Base-by-base conservation (phyloP, 352 stramenopile genomes). In the Peronosclerospora sorghi region DNA sequence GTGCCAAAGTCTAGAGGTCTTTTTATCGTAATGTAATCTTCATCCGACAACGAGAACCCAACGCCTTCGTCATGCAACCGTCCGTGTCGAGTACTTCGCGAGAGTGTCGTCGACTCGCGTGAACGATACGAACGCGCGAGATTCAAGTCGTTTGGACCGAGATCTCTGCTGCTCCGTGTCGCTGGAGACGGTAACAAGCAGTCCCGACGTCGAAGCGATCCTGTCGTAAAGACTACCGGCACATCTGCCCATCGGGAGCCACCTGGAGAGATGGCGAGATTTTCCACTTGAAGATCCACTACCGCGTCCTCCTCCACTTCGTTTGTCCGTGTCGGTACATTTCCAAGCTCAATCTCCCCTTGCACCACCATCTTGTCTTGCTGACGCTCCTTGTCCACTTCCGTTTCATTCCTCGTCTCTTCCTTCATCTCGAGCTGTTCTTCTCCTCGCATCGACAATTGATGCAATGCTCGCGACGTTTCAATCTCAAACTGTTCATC, bases 1-100 rank as follows among this genome's bases (percentile, higher is more conserved):
- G 38, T 43, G 8, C 47, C 52, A 42, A 66, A 71, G 40, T 68
- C 45, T 0, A 69, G 37, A 0, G 59, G 59, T 32, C 54, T 63
- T 24, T 87, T 72, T 20, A 79, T 65, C 8, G 68, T 68, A 35
- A 87, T 62, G 27, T 79, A 87, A 34, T 87, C 71, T 54, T 82
- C 71, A 17, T 86, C 74, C 5, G 74, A 86, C 9, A 86, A 61
- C 9, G 60, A 68, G 32, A 66, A 58, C 0, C 56, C 59, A 3
- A 68, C 54, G 26, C 59, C 47, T 51, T 58, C 48, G 7, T 65
- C 51, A 36, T 60, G 45, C 41, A 64, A 48, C 5, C 53, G 57
- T 14, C 56, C 62, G 34, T 71, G 51, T 0, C 65, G 50, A 21
- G 59, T 70, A 41, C 54, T 78, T 2, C 68, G 51, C 13, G 65